phyloP scores from a whole-genome alignment of 2,329 filamentous ascomycete genomes.

The Stenocarpella maydis region DNA sequence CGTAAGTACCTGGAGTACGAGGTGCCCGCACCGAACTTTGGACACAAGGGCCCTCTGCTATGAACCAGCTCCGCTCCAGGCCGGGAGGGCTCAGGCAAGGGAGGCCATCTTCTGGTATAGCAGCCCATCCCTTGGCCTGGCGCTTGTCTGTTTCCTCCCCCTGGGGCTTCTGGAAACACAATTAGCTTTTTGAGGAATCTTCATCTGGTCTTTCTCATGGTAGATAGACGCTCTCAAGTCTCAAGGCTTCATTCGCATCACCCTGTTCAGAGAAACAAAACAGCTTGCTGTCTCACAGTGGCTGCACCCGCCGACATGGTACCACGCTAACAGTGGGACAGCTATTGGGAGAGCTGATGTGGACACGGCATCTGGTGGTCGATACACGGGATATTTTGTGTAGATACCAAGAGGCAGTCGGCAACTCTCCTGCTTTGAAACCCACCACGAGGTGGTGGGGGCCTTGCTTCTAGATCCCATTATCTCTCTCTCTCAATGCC shows the following conservation, averaged over 20 bases:
- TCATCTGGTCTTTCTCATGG: background rate
- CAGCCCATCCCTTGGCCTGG: slow-evolving; percentile 6
- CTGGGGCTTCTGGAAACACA: background rate
- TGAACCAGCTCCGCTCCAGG: slow-evolving; percentile 1
- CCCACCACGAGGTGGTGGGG: background rate
- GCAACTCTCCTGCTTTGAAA: background rate
- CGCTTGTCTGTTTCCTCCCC: slow-evolving; percentile 6
- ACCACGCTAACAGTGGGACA: background rate
- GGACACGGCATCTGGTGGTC: slow-evolving; percentile 3
- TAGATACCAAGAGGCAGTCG: background rate
- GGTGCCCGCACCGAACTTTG: background rate
- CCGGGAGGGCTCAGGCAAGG: slow-evolving; percentile 8
- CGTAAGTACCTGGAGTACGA: too few species aligned
- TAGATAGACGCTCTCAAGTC: background rate
- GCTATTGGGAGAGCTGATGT: slow-evolving; percentile 1
- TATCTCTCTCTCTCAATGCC: too few species aligned
- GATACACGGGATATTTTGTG: background rate
- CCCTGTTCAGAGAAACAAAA: background rate
- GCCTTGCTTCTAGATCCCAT: too few species aligned
- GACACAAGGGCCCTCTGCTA: background rate
- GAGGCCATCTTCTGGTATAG: slow-evolving; percentile 17
- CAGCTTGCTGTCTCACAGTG: background rate
- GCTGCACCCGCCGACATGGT: background rate
- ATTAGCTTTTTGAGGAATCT: slow-evolving; percentile 23
- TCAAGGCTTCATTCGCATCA: slow-evolving; percentile 24